A percentile compares a stretch with the other conserved stretches of the same genome.
Evolutionary conservation across 169 alveolate species (phyloP).

Genomic region (Plasmodium knowlesi): DNA sequence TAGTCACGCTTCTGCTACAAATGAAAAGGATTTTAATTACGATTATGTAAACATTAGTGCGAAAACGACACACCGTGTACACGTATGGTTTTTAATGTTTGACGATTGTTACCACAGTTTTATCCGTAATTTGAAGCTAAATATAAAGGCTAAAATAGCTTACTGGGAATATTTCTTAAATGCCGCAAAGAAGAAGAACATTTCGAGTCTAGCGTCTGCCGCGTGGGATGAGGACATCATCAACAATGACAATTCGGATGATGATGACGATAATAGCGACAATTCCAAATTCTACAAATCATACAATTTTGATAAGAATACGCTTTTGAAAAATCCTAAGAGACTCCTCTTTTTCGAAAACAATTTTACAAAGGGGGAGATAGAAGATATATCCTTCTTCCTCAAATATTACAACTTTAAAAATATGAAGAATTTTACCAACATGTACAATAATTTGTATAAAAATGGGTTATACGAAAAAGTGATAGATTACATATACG

Average conservation of each 20-base stretch:
- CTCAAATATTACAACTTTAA: conserved; percentile 54
- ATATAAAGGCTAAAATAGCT: conserved; percentile 63
- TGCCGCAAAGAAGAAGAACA: conserved; percentile 32
- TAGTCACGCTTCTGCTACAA: conserved; percentile 5
- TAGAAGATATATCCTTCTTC: conserved; percentile 48
- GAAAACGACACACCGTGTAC: conserved; percentile 71
- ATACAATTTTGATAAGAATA: conserved; percentile 46
- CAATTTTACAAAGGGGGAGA: conserved; percentile 41
- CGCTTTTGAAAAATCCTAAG: conserved; percentile 66
- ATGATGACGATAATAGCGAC: not conserved
- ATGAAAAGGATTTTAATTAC: conserved; percentile 41
- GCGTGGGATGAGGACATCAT: not conserved
- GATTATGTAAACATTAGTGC: conserved; percentile 37
- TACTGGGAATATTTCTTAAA: conserved; percentile 58
- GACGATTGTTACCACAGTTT: conserved; percentile 62
- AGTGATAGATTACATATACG: conserved; percentile 64
- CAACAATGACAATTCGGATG: not conserved
- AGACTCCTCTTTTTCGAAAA: conserved; percentile 64
- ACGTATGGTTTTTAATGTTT: conserved; percentile 68
- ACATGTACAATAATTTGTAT: conserved; percentile 70
- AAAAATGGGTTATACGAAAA: conserved; percentile 61
- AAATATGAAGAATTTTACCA: conserved; percentile 56
- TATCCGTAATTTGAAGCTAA: conserved; percentile 56
- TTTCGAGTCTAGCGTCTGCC: conserved; percentile 3
- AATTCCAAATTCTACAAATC: conserved; percentile 18